These are phyloP conservation scores for Annona squamosa DNA, from an alignment of 164 flowering plant species.

Conservation along the genomic window DNA sequence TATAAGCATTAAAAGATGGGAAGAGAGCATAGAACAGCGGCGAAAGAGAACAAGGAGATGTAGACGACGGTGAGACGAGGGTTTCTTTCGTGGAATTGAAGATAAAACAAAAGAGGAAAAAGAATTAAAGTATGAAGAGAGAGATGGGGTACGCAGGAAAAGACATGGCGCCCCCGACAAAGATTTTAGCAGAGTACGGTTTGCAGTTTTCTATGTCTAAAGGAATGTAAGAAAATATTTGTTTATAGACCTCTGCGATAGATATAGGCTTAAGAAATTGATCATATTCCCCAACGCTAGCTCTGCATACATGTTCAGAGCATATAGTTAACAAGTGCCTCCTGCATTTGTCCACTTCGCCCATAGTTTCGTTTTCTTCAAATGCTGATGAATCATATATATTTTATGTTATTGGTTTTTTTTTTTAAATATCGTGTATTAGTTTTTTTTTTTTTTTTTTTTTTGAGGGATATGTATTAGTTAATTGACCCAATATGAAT, in stretches of 20 bases:
- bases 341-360: too few species aligned
- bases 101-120: constrained; percentile 10
- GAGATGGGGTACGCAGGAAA: constrained; percentile 38
- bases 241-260: not conserved
- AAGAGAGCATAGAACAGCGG: not conserved
- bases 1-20: not conserved
- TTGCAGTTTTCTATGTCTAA: constrained; percentile 20
- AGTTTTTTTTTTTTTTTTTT: too few species aligned
- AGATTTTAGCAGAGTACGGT: constrained; percentile 30
- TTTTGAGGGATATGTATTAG: too few species aligned
- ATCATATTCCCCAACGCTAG: too few species aligned
- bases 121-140: constrained; percentile 7
- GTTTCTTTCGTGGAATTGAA: constrained; percentile 4
- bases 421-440: too few species aligned
- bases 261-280: too few species aligned
- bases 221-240: constrained; percentile 19
- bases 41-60: constrained; percentile 2
- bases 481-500: too few species aligned
- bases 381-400: too few species aligned
- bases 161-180: constrained; percentile 39
- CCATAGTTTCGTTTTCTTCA: too few species aligned
- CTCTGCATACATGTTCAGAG: too few species aligned
- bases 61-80: not conserved
- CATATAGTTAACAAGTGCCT: too few species aligned
- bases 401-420: too few species aligned